Percentiles rank a stretch among this genome's conserved stretches.
These are phyloP conservation scores for Globisporangium heterothallicum DNA, from an alignment of 352 stramenopile genomes.

Conservation along the genomic window DNA sequence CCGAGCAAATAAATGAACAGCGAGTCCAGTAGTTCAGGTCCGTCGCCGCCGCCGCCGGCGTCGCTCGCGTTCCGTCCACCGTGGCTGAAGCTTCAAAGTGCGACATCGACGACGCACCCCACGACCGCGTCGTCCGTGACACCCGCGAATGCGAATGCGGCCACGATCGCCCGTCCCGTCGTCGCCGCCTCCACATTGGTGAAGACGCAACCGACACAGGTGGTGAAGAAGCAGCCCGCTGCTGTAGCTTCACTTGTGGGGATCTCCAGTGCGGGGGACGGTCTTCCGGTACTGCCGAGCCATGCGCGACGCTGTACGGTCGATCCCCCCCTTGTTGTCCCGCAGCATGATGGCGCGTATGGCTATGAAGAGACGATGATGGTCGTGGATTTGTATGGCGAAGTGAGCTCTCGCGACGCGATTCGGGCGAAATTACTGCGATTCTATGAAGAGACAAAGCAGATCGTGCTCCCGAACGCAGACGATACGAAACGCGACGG, in stretches of 20 bases:
- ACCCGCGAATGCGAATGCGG: neutral
- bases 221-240: neutral
- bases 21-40: neutral
- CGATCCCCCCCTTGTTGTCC: neutral
- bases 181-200: neutral
- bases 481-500: neutral
- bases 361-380: neutral
- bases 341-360: neutral
- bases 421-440: conserved; percentile 37
- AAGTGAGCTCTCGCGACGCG: conserved; percentile 17
- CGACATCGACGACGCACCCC: neutral
- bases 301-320: conserved; percentile 13
- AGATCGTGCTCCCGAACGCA: conserved; percentile 7
- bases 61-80: conserved; percentile 10
- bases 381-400: conserved; percentile 25
- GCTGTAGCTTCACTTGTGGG: neutral
- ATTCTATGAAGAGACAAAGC: conserved; percentile 34
- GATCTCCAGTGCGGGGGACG: conserved; percentile 15
- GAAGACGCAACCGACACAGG: too few relatives aligned
- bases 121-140: neutral
- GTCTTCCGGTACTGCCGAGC: conserved; percentile 25
- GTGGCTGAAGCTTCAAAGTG: neutral
- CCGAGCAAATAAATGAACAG: neutral
- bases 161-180: neutral
- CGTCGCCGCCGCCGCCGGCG: too few relatives aligned